Evolutionary conservation across 805 yeast genomes (phyloP).

Genomic region (Yamadazyma philogaea): DNA sequence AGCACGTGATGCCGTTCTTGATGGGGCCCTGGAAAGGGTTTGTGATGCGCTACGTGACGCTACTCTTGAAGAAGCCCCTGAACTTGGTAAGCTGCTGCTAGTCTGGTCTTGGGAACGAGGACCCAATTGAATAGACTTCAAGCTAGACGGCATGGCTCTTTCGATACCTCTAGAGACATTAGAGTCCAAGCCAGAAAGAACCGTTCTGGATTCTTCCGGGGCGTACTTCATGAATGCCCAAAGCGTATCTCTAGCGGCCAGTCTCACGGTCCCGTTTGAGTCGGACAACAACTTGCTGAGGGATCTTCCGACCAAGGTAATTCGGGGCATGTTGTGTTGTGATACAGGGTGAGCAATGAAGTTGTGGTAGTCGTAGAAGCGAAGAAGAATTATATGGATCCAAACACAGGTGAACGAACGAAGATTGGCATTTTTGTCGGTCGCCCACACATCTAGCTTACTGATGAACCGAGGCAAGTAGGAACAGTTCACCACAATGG

Average conservation of each 20-base stretch:
- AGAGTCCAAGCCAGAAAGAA: conserved; percentile 40
- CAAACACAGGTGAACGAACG: conserved; percentile 68
- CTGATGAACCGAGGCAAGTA: conserved; percentile 50
- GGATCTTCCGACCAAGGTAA: conserved; percentile 29
- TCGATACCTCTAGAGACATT: conserved; percentile 47
- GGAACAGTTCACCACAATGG: conserved; percentile 54
- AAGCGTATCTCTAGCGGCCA: conserved; percentile 64
- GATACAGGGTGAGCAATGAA: conserved; percentile 7
- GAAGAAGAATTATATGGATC: conserved; percentile 58
- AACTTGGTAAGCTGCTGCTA: background rate
- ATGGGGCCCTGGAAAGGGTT: background rate
- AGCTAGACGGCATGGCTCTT: conserved; percentile 7
- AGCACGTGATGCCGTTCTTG: background rate
- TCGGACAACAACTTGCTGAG: conserved; percentile 65
- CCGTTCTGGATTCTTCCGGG: conserved; percentile 47
- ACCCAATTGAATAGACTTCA: background rate
- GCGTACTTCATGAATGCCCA: conserved; percentile 64
- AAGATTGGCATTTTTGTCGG: conserved; percentile 71
- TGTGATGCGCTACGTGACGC: background rate
- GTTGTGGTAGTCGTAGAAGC: conserved; percentile 39
- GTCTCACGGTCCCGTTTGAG: conserved; percentile 79
- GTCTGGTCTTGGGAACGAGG: background rate
- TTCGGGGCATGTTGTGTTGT: conserved; percentile 1
- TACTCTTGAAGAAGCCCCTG: background rate
- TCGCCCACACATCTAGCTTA: conserved; percentile 48